Base-by-base conservation (phyloP, 1,139 yeast species). In the Nakaseomyces glabratus region DNA sequence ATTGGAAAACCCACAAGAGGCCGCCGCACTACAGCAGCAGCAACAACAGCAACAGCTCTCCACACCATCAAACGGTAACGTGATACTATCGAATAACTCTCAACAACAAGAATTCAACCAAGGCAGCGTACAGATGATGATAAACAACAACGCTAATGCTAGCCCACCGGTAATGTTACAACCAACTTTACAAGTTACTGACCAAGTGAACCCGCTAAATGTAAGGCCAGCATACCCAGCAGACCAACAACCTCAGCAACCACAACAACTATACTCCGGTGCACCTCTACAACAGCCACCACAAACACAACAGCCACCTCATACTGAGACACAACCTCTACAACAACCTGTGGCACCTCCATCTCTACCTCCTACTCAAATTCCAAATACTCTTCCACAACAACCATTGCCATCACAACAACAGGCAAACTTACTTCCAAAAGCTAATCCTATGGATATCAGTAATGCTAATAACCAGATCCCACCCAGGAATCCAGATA, bases 161-260 rank as follows among this genome's bases (percentile, higher is more conserved):
- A 44, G 48, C 19, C 48, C 51, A 21, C 55, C 58, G 9, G 42
- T 52, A 16, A 51, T 51, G 52, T 38, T 54, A 33, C 58, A 54
- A 40, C 58, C 59, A 18, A 51, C 55, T 16, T 39, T 50, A 33
- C 58, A 52, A 44, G 45, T 49, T 16, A 48, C 41, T 20, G 55
- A 52, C 35, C 52, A 47, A 30, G 43, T 45, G 14, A 52, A 52
- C 36, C 59, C 58, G 20, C 37, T 55, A 33, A 53, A 46, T 39
- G 41, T 48, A 9, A 45, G 54, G 38, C 48, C 54, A 21, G 20
- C 21, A 4, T 26, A 17, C 30, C 21, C 17, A 18, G 18, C 17
- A 8, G 49, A 41, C 29, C 39, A 40, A 30, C 43, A 35, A 12
- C 45, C 37, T 25, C 45, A 34, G 20, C 50, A 44, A 24, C 50